Evolutionary conservation across 2,329 filamentous ascomycete genomes (phyloP).

Genomic region (Trichoderma sp.): DNA sequence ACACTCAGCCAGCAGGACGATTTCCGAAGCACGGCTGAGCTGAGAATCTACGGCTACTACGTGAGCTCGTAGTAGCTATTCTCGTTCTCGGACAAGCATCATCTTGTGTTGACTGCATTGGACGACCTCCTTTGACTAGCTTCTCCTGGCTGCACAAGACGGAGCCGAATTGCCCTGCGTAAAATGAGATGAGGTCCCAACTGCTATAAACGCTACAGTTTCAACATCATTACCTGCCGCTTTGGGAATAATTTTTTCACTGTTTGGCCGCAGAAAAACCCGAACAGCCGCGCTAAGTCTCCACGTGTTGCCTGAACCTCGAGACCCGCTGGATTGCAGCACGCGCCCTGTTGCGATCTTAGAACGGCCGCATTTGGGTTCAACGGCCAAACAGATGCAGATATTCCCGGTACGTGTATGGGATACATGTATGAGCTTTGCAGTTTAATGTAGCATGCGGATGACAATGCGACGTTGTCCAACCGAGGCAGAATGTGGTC

Average conservation of each 20-base stretch:
- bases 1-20: background rate
- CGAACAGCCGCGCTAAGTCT: constrained; percentile 2
- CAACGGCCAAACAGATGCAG: background rate
- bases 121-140: background rate
- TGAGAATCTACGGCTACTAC: background rate
- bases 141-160: background rate
- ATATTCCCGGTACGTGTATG: background rate
- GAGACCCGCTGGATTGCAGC: background rate
- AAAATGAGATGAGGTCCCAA: background rate
- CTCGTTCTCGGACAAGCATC: background rate
- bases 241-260: constrained; percentile 1
- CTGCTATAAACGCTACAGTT: constrained; percentile 8
- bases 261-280: constrained; percentile 3
- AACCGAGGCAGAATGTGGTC: background rate
- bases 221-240: background rate
- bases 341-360: background rate
- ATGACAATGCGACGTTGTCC: background rate
- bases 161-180: background rate
- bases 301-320: background rate
- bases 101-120: background rate
- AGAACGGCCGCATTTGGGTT: background rate
- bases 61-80: background rate
- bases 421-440: background rate
- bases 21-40: background rate
- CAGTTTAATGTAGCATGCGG: background rate